phyloP scores from a whole-genome alignment of 306 rosid species.

The Prunus salicina region DNA sequence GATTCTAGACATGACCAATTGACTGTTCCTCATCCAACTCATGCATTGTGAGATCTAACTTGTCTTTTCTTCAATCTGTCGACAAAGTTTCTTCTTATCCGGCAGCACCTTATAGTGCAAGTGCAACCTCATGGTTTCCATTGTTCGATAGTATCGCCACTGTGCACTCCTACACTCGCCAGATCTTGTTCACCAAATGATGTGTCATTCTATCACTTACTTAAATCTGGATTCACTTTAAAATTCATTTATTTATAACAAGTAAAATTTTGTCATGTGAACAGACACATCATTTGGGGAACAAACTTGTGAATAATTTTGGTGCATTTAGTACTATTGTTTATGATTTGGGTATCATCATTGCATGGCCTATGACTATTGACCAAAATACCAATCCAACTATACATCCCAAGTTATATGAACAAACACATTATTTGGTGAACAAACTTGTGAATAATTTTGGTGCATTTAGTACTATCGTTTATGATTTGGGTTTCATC shows the following conservation, averaged over 20 bases:
- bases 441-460: no score
- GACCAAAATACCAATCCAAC: constrained; percentile 1
- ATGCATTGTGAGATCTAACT: constrained; percentile 20
- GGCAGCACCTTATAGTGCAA: no score
- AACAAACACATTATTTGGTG: no score
- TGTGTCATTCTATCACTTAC: no score
- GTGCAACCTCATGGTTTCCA: no score
- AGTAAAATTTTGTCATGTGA: no score
- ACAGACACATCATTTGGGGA: no score
- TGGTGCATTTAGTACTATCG: neutral
- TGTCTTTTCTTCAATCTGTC: constrained; percentile 11
- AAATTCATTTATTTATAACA: neutral
- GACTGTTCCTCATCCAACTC: constrained; percentile 30
- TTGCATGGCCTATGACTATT: neutral
- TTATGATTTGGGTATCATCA: neutral
- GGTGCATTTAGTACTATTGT: neutral
- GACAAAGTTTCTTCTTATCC: neutral
- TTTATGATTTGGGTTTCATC: neutral
- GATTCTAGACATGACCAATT: constrained; percentile 20
- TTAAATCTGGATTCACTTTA: neutral
- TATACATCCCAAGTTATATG: no score
- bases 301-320: no score
- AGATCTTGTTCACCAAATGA: no score
- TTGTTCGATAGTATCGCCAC: no score
- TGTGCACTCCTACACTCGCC: no score